Base-by-base conservation (phyloP, 306 rosid genomes). In the Vigna nakashimae region DNA sequence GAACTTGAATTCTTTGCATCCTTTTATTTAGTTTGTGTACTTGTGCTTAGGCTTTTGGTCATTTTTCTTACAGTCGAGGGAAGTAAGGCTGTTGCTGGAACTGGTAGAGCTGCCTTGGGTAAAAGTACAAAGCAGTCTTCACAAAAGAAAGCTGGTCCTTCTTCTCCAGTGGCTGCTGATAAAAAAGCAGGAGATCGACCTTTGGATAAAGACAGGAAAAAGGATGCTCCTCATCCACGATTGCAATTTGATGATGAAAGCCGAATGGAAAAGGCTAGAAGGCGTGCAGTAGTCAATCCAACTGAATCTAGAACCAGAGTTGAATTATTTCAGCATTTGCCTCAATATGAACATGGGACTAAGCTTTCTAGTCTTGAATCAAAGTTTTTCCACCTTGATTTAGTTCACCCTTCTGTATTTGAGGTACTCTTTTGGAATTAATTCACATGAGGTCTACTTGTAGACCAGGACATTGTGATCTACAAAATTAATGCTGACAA, bases 251-350 rank as follows among this genome's bases (percentile, higher is more conserved):
- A 91, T 76, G 96, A 89, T 77, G 85, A 84, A 82, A 85, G 11
- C 50, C 84, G 96, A 69, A 90, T 90, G 70, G 96, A 87, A 26
- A 94, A 87, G 86, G 96, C 94, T 57, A 94, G 89, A 84, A 89
- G 82, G 79, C 90, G 91, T 52, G 84, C 97, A 26, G 79, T 90
- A 75, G 88, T 91, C 68, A 82, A 88, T 82, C 96, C 89, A 89
- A 90, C 89, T 52, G 96, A 91, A 89, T 92, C 91, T 69, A 85
- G 82, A 81, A 91, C 91, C 72, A 86, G 91, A 84, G 97, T 90
- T 77, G 97, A 94, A 83, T 76, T 94, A 76, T 94, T 94, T 84
- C 85, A 84, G 76, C 97, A 94, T 86, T 83, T 94, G 89, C 97
- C 97, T 76, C 98, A 94, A 79, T 91, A 89, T 76, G 97, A 94